These are phyloP conservation scores for Ophioceras dolichostomum DNA, from an alignment of 2,329 filamentous ascomycete genomes.

Conservation along the genomic window DNA sequence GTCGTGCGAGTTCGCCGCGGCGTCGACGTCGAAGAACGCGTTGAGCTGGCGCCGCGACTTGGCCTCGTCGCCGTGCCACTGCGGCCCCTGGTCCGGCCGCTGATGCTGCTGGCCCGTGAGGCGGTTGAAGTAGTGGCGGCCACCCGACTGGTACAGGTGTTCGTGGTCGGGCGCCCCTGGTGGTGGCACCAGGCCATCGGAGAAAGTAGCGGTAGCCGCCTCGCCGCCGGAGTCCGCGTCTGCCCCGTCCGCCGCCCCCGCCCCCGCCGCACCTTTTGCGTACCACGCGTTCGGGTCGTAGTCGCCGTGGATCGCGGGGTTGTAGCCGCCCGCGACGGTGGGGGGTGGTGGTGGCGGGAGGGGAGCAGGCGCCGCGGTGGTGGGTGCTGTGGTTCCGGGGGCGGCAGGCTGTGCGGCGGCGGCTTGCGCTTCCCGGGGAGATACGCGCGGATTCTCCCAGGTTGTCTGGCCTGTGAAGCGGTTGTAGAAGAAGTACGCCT, in stretches of 20 bases:
- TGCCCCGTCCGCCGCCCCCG: conserved; percentile 14
- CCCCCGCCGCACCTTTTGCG: conserved; percentile 43
- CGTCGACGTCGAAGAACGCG: conserved; percentile 91
- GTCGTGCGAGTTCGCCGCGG: conserved; percentile 81
- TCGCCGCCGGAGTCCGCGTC: conserved; percentile 19
- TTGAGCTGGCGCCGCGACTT: conserved; percentile 84
- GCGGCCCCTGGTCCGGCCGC: conserved; percentile 50
- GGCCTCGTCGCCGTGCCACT: conserved; percentile 74
- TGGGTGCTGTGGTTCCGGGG: conserved; percentile 15
- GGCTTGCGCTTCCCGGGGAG: too few species aligned
- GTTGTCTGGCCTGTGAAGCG: conserved; percentile 61
- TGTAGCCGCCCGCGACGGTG: conserved; percentile 63
- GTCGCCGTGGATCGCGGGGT: conserved; percentile 89
- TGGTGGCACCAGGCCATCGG: too few species aligned
- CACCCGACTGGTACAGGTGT: conserved; percentile 20
- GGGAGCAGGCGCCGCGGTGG: background rate
- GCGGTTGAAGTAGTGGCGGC: conserved; percentile 68
- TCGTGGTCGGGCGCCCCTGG: too few species aligned
- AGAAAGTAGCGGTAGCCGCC: too few species aligned
- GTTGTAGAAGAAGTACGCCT: conserved; percentile 76
- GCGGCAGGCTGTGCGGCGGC: conserved; percentile 31
- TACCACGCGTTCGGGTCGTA: conserved; percentile 97
- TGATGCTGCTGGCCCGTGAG: conserved; percentile 85
- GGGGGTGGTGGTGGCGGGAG: conserved; percentile 8
- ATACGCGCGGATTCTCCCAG: conserved; percentile 75